Conservation (phyloP, 2,329 filamentous ascomycete species). For the Fusarium pininemorale region DNA sequence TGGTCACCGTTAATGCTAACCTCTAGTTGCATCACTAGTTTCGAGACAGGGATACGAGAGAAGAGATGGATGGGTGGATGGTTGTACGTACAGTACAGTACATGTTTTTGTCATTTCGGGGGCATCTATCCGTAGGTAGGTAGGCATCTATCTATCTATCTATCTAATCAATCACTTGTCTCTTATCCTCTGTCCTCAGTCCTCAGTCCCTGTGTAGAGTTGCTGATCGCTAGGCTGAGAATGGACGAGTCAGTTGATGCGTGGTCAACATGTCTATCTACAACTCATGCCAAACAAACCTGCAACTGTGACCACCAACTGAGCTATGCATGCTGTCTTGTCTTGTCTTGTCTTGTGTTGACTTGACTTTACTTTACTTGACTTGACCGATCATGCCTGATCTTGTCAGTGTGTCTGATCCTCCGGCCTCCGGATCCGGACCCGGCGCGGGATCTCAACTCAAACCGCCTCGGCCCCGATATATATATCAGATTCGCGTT, state of each 20-base stretch:
- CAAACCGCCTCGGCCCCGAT: slow-evolving; percentile 9
- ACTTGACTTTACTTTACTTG: not conserved
- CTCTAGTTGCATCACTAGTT: slow-evolving; percentile 7
- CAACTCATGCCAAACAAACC: not conserved
- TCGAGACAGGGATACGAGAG: slow-evolving; percentile 2
- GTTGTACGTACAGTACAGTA: not conserved
- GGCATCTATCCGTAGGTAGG: not conserved
- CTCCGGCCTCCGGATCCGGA: slow-evolving; percentile 11
- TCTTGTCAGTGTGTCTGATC: not conserved
- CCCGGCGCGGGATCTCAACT: not conserved
- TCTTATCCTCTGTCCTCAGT: not conserved
- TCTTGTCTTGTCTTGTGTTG: not conserved
- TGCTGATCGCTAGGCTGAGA: not conserved
- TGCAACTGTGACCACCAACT: not conserved
- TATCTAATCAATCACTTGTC: slow-evolving; percentile 28
- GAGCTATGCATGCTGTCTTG: not conserved
- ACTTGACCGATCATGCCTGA: not conserved
- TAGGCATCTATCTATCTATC: too few relatives aligned
- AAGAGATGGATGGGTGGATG: not conserved
- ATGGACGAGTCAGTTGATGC: not conserved
- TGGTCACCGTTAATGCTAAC: slow-evolving; percentile 4
- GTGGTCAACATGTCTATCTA: not conserved
- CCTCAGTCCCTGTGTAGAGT: not conserved
- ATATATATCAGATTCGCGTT: not conserved
- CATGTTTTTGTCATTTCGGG: not conserved